Evolutionary conservation across 805 yeast species (phyloP).

Genomic region (Middelhovenomyces tepae): DNA sequence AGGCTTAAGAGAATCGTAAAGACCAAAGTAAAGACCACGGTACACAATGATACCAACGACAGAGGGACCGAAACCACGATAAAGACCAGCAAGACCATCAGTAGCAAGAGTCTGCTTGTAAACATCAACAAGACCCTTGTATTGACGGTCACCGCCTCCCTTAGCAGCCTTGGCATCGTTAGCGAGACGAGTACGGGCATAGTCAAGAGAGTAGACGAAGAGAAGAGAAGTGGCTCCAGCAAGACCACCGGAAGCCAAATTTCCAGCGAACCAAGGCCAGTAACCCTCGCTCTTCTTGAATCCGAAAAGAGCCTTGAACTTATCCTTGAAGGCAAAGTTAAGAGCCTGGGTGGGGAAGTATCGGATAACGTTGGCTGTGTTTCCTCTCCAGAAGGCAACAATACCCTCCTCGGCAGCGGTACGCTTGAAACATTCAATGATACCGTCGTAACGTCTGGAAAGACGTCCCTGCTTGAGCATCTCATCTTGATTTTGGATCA

Average conservation of each 20-base stretch:
- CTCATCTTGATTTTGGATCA: slow-evolving; percentile 97
- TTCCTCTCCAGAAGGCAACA: slow-evolving; percentile 96
- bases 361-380: slow-evolving; percentile 97
- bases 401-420: slow-evolving; percentile 92
- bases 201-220: slow-evolving; percentile 94
- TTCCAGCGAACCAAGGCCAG: slow-evolving; percentile 94
- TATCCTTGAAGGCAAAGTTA: slow-evolving; percentile 97
- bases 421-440: slow-evolving; percentile 86
- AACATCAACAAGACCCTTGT: slow-evolving; percentile 94
- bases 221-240: slow-evolving; percentile 95
- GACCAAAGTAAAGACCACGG: slow-evolving; percentile 99
- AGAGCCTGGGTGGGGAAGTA: slow-evolving; percentile 99
- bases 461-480: slow-evolving; percentile 97
- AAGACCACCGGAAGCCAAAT: slow-evolving; percentile 97
- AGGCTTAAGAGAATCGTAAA: slow-evolving; percentile 94
- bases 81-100: slow-evolving; percentile 96
- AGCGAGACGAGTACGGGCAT: slow-evolving; percentile 98
- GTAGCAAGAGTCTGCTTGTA: slow-evolving; percentile 91
- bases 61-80: slow-evolving; percentile 99
- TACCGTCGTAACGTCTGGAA: slow-evolving; percentile 79
- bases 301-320: slow-evolving; percentile 91
- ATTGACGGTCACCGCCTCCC: slow-evolving; percentile 85
- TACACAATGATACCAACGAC: slow-evolving; percentile 95
- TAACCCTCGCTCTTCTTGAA: slow-evolving; percentile 93
- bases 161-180: slow-evolving; percentile 87